Evolutionary conservation across 169 alveolate species (phyloP).

Genomic region (Plasmodium falciparum): DNA sequence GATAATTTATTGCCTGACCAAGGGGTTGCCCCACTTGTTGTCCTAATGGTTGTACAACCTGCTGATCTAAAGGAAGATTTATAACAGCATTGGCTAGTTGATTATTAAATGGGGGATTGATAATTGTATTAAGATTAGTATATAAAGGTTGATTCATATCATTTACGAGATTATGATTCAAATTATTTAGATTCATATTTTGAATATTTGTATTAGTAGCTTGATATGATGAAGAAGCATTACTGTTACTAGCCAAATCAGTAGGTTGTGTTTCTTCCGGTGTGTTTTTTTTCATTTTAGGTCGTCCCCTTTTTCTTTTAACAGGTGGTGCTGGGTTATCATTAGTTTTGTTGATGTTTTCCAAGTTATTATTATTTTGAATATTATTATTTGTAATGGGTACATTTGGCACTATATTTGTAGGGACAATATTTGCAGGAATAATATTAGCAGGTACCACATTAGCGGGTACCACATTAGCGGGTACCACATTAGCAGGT

Average conservation of each 20-base stretch:
- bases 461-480: too few relatives aligned
- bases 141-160: neutral
- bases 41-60: conserved; percentile 12
- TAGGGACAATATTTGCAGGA: too few relatives aligned
- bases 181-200: neutral
- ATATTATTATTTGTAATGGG: neutral
- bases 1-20: conserved; percentile 5
- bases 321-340: conserved; percentile 16
- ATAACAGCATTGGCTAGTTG: conserved; percentile 13
- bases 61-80: conserved; percentile 21
- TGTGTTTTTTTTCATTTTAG: conserved; percentile 45
- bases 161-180: neutral
- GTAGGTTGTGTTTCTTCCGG: conserved; percentile 32
- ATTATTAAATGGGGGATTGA: conserved; percentile 1
- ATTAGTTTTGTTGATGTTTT: neutral
- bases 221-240: neutral
- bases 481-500: too few relatives aligned
- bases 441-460: too few relatives aligned
- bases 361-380: neutral
- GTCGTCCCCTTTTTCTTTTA: conserved; percentile 58
- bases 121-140: conserved; percentile 12
- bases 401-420: too few relatives aligned
- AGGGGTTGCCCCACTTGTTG: conserved; percentile 1
- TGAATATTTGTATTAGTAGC: neutral
- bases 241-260: conserved; percentile 21